Conservation (phyloP, 441 rosid species). For the Syzygium malaccense region DNA sequence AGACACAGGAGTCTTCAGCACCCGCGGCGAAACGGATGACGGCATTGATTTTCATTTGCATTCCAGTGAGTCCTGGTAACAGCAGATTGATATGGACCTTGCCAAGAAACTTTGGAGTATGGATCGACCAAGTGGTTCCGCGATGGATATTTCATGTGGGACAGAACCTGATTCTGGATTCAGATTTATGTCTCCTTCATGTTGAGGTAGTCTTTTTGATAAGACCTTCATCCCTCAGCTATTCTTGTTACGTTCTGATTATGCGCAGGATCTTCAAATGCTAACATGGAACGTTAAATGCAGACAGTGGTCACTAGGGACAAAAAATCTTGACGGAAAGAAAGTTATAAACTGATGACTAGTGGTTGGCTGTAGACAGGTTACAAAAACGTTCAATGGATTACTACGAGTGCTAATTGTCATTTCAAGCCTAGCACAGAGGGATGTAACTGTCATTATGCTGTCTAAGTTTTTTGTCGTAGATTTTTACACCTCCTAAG, state of each 20-base stretch:
- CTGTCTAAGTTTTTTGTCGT: background rate
- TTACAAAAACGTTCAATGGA: background rate
- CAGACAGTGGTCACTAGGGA: background rate
- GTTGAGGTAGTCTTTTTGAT: constrained; percentile 41
- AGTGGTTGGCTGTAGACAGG: background rate
- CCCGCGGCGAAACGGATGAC: constrained; percentile 11
- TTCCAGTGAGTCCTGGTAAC: constrained; percentile 83
- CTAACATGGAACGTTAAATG: background rate
- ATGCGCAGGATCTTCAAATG: background rate
- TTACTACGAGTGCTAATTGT: background rate
- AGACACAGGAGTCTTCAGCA: constrained; percentile 17
- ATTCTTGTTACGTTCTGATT: background rate
- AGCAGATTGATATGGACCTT: constrained; percentile 82
- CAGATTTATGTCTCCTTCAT: constrained; percentile 81
- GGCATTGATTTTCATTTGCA: constrained; percentile 64
- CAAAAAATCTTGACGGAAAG: background rate
- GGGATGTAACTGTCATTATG: background rate
- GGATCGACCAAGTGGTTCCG: constrained; percentile 69
- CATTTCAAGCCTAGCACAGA: background rate
- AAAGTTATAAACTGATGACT: background rate
- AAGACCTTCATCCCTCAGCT: background rate
- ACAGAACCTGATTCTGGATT: constrained; percentile 73
- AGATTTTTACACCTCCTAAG: background rate
- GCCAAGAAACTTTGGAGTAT: constrained; percentile 58
- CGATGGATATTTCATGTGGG: constrained; percentile 80